Conservation (phyloP, 352 stramenopile species). For the Globisporangium barbulae region DNA sequence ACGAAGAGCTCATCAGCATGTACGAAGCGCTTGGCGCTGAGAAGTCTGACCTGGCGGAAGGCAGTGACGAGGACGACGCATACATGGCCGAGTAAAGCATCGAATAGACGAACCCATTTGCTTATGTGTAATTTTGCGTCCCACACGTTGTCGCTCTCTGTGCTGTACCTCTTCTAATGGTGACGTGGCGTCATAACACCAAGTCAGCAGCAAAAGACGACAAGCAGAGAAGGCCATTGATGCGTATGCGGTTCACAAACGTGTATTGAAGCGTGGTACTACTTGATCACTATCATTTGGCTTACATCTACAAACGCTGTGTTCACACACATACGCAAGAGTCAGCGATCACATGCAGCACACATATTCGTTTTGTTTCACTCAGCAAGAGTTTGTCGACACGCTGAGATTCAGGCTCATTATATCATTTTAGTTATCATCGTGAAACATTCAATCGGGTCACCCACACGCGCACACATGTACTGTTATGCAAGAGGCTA, state of each 20-base stretch:
- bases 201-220: no score
- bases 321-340: neutral
- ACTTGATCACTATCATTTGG: neutral
- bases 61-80: constrained; percentile 27
- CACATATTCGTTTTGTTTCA: constrained; percentile 29
- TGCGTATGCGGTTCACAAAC: neutral
- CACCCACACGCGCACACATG: constrained; percentile 5
- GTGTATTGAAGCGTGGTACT: no score
- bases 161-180: neutral
- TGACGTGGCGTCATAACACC: neutral
- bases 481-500: neutral
- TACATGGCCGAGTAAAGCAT: constrained; percentile 21
- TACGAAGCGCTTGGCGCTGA: constrained; percentile 50
- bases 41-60: constrained; percentile 35
- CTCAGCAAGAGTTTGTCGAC: constrained; percentile 65
- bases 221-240: neutral
- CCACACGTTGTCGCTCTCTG: neutral
- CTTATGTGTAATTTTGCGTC: neutral
- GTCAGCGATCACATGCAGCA: neutral
- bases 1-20: constrained; percentile 44
- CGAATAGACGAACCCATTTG: neutral
- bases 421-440: constrained; percentile 77
- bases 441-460: constrained; percentile 29
- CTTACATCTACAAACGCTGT: neutral
- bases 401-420: constrained; percentile 69